Percentiles rank a stretch among this genome's conserved stretches.
phyloP scores from a whole-genome alignment of 208 protist genomes.

The Crithidia bombi region DNA sequence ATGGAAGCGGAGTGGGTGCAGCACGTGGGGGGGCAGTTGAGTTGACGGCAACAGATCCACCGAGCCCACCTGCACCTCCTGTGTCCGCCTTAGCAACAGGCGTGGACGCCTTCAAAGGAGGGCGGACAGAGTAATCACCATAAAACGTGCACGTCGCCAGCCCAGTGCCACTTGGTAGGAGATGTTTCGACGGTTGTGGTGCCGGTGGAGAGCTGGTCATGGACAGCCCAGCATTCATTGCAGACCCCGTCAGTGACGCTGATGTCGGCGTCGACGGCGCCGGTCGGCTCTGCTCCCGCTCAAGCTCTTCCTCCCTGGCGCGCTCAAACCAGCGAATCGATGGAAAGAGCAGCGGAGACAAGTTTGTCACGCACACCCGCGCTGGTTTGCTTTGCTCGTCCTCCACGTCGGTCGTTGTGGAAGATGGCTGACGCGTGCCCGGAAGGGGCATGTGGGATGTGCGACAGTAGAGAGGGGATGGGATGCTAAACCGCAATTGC shows the following conservation, averaged over 20 bases:
- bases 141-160: conserved; percentile 1
- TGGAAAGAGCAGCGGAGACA: conserved; percentile 2
- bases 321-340: conserved; percentile 14
- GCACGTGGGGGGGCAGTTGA: background rate
- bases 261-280: background rate
- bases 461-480: conserved; percentile 4
- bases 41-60: background rate
- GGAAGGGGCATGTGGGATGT: too few relatives aligned
- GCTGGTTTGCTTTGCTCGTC: background rate
- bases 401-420: background rate
- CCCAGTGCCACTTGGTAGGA: background rate
- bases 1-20: background rate
- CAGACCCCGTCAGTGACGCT: too few relatives aligned
- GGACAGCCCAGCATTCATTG: too few relatives aligned
- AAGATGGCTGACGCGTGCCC: background rate
- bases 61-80: too few relatives aligned
- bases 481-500: conserved; percentile 31
- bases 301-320: background rate
- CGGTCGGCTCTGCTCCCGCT: conserved; percentile 5
- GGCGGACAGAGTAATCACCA: background rate
- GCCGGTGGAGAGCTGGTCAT: too few relatives aligned
- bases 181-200: too few relatives aligned
- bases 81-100: too few relatives aligned
- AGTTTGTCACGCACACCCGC: conserved; percentile 1
- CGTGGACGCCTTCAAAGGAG: too few relatives aligned